phyloP scores from a whole-genome alignment of 768 basidiomycete species.

The Punctularia strigosozonata region DNA sequence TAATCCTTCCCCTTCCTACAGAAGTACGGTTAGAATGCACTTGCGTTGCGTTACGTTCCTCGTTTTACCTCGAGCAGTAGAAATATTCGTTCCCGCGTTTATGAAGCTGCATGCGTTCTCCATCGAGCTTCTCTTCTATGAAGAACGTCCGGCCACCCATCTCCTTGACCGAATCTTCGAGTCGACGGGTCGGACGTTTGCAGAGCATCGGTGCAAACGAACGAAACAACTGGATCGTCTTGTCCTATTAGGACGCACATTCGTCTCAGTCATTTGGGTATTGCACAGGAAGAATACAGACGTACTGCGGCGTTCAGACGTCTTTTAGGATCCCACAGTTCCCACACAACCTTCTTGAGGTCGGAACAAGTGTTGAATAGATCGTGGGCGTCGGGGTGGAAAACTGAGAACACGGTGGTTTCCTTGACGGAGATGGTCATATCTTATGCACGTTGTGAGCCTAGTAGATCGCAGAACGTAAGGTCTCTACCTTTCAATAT shows the following conservation, averaged over 20 bases:
- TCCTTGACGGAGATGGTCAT: conserved; percentile 91
- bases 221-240: conserved; percentile 69
- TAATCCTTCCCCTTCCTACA: conserved; percentile 83
- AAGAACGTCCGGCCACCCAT: conserved; percentile 75
- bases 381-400: conserved; percentile 91
- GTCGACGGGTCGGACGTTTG: conserved; percentile 70
- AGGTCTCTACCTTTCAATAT: conserved; percentile 71
- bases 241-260: conserved; percentile 43
- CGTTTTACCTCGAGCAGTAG: conserved; percentile 74
- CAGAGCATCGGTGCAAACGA: conserved; percentile 95
- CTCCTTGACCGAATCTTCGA: conserved; percentile 75
- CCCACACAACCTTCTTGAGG: conserved; percentile 87
- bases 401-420: conserved; percentile 80
- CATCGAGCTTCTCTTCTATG: conserved; percentile 96
- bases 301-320: conserved; percentile 52
- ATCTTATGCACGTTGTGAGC: conserved; percentile 40
- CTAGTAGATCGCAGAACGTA: neutral
- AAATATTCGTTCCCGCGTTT: conserved; percentile 85
- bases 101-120: conserved; percentile 93
- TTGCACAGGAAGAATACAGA: neutral
- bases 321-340: conserved; percentile 64
- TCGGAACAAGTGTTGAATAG: conserved; percentile 96
- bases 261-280: neutral
- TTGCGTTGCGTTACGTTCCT: too few relatives aligned
- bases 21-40: too few relatives aligned